Evolutionary conservation across 768 basidiomycete genomes (phyloP), one percentile per base, ranked within the genome.

Genomic region (Suillus variegatus): DNA sequence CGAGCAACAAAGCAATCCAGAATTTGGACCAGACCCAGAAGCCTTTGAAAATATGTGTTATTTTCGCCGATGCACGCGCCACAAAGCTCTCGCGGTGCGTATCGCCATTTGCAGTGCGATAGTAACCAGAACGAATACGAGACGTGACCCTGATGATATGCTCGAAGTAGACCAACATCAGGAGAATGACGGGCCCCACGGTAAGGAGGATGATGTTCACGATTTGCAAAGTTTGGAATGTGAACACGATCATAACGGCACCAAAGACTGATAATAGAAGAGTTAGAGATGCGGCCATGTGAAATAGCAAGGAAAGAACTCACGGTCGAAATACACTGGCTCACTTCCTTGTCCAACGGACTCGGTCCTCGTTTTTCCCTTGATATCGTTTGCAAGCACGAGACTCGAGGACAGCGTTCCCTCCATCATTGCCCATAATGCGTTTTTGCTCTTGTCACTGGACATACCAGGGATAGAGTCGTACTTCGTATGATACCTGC

Each of bases 391-490:
- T 32, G 89, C 77, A 40, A 94, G 75, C 3, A 80, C 80, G 9
- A 82, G 56, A 9, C 88, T 90, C 0, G 87, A 85, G 4, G 82
- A 85, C 60, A 81, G 76, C 0, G 86, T 79, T 1, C 82, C 81
- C 67, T 94, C 90, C 85, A 94, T 85, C 88, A 93, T 91, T 3
- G 86, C 82, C 92, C 92, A 94, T 12, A 95, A 77, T 8, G 89
- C 78, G 44, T 78, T 82, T 68, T 82, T 80, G 14, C 82, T 80
- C 38, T 58, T 22, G 16, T 58, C 57, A 0, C 88, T 88, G 3
- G 79, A 73, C 38, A 82, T 87, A 60, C 84, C 84, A 8, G 88
- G 80, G 52, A 93, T 81, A 1, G 86, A 82, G 71, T 94, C 93
- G 47, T 85, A 85, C 71, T 83, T 84, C 0, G 93, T 94, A 73